Evolutionary conservation across 1,284 basidiomycete genomes (phyloP).

Genomic region (Cryptococcus neoformans): DNA sequence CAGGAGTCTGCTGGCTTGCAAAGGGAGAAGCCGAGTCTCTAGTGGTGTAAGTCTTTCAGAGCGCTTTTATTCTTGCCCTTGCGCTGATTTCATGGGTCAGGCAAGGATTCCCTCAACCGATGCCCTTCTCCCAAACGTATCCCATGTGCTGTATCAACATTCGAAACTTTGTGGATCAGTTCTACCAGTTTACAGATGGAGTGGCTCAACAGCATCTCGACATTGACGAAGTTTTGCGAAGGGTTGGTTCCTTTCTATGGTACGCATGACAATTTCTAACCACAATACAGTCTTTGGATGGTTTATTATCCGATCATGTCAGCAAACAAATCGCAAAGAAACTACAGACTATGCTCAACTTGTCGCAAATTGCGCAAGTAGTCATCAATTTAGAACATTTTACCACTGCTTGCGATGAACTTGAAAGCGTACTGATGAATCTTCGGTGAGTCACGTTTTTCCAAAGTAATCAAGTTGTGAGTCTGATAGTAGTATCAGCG

Average conservation of each 20-base stretch:
- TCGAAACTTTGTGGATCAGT: constrained; percentile 88
- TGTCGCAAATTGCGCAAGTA: constrained; percentile 94
- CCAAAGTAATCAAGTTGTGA: neutral
- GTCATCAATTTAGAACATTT: constrained; percentile 94
- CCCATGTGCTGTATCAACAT: constrained; percentile 96
- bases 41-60: constrained; percentile 54
- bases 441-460: constrained; percentile 53
- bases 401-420: constrained; percentile 75
- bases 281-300: constrained; percentile 71
- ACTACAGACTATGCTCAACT: constrained; percentile 65
- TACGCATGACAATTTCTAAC: neutral
- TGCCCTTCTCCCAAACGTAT: constrained; percentile 96
- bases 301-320: constrained; percentile 76
- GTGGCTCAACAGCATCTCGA: constrained; percentile 87
- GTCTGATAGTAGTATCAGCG: constrained; percentile 52
- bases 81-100: constrained; percentile 49
- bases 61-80: neutral
- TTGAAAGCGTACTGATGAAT: constrained; percentile 81
- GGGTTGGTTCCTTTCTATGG: constrained; percentile 54
- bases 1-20: constrained; percentile 83
- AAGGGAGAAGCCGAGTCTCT: constrained; percentile 64
- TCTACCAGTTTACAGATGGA: constrained; percentile 95
- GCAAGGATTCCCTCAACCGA: constrained; percentile 64
- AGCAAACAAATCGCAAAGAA: constrained; percentile 71
- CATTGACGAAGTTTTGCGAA: constrained; percentile 87